phyloP scores from a whole-genome alignment of 2,329 filamentous ascomycete genomes.

The Penicillium oxalicum region DNA sequence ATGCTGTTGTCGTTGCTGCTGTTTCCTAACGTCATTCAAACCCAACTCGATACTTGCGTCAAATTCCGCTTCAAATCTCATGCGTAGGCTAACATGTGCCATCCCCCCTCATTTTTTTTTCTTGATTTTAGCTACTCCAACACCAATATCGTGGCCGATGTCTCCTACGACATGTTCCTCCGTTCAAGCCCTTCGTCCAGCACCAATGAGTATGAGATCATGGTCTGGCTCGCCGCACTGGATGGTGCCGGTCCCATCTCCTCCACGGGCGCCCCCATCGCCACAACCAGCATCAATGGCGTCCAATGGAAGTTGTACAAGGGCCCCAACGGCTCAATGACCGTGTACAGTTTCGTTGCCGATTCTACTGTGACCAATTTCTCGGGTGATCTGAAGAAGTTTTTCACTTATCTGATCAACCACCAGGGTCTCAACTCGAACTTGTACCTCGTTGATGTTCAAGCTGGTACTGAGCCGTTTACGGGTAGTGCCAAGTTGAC shows the following conservation, averaged over 20 bases:
- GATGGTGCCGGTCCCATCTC: constrained; percentile 54
- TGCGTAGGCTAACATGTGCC: not conserved
- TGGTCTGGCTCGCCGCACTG: constrained; percentile 59
- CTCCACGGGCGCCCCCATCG: constrained; percentile 45
- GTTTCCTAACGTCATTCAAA: too few species aligned
- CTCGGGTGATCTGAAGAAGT: constrained; percentile 52
- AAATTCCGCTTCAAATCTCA: not conserved
- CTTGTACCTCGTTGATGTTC: constrained; percentile 50
- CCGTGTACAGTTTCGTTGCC: constrained; percentile 57
- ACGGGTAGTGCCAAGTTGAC: constrained; percentile 26
- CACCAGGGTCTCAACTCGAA: constrained; percentile 29
- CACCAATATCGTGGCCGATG: constrained; percentile 49
- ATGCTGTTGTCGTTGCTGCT: too few species aligned
- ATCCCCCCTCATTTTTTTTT: too few species aligned
- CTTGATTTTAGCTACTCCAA: constrained; percentile 40
- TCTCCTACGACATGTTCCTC: constrained; percentile 59
- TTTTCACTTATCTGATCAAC: constrained; percentile 52
- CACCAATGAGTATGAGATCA: constrained; percentile 55
- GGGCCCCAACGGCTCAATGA: constrained; percentile 53
- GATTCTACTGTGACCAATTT: constrained; percentile 46
- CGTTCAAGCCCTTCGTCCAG: constrained; percentile 39
- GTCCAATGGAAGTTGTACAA: constrained; percentile 54
- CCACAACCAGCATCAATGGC: constrained; percentile 50
- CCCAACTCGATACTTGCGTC: too few species aligned
- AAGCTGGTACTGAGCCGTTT: constrained; percentile 36